phyloP scores from a whole-genome alignment of 179 eudicot genomes.

The Silene noctiflora region DNA sequence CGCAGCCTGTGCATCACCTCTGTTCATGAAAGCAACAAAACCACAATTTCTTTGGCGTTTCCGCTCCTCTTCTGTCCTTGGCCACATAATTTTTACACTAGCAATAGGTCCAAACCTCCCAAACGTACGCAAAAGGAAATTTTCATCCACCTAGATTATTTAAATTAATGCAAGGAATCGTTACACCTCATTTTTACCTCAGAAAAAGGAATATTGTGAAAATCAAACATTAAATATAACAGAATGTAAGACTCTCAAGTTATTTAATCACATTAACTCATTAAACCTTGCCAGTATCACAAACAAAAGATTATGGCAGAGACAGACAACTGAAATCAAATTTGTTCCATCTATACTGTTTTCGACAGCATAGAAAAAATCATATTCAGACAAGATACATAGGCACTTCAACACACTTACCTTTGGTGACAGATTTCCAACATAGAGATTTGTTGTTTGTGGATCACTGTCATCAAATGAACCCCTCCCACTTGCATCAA shows the following conservation, averaged over 20 bases:
- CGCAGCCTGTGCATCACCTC: conserved; percentile 98
- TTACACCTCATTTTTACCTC: conserved; percentile 7
- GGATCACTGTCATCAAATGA: conserved; percentile 99
- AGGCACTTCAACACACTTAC: conserved; percentile 34
- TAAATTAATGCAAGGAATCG: not conserved
- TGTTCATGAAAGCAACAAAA: conserved; percentile 97
- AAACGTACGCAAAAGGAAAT: conserved; percentile 90
- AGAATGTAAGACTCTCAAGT: not conserved
- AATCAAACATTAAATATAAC: conserved; percentile 7
- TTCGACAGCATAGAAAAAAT: conserved; percentile 4
- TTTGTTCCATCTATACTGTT: not conserved
- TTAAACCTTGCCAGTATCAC: conserved; percentile 4
- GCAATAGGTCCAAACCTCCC: conserved; percentile 99
- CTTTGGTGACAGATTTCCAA: conserved; percentile 94
- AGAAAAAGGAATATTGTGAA: not conserved
- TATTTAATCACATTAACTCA: not conserved
- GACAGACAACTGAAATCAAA: not conserved
- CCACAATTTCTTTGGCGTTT: conserved; percentile 97
- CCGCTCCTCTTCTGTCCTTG: conserved; percentile 95
- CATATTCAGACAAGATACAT: not conserved
- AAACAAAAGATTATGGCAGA: not conserved
- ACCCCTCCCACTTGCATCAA: conserved; percentile 89
- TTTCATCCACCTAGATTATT: conserved; percentile 79
- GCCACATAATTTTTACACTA: conserved; percentile 99
- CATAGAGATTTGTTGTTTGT: conserved; percentile 94